A percentile compares a stretch with the other conserved stretches of the same genome.
Evolutionary conservation across 768 basidiomycete species (phyloP).

Genomic region (Tulasnella sp.): DNA sequence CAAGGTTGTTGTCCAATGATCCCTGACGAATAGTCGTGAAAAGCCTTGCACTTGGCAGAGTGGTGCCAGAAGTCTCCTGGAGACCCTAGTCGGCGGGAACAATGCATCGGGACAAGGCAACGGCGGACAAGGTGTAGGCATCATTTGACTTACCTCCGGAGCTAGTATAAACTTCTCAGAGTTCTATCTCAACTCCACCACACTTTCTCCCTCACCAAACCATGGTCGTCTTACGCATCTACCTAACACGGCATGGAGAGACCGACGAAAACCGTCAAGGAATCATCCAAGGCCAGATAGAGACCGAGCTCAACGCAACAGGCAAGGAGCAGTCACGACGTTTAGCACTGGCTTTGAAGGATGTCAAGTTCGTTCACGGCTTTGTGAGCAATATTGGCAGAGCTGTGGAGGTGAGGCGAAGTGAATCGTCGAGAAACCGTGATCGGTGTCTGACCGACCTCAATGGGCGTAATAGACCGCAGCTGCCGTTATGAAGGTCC

Average conservation of each 20-base stretch:
- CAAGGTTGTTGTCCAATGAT: no score
- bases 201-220: neutral
- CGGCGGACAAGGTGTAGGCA: no score
- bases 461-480: conserved; percentile 27
- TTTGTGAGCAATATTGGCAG: conserved; percentile 42
- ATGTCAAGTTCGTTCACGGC: conserved; percentile 40
- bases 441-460: neutral
- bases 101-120: no score
- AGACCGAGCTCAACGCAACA: conserved; percentile 37
- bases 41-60: no score
- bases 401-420: conserved; percentile 42
- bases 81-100: no score
- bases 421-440: neutral
- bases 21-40: no score
- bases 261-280: conserved; percentile 32
- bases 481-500: conserved; percentile 29
- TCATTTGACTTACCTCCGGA: no score
- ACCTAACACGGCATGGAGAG: conserved; percentile 35
- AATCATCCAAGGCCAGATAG: conserved; percentile 39
- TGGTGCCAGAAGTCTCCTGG: no score
- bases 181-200: neutral
- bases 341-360: conserved; percentile 33
- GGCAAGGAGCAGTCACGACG: conserved; percentile 36
- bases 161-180: no score
- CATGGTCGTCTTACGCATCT: conserved; percentile 28